A percentile compares a stretch with the other conserved stretches of the same genome.
phyloP scores from a whole-genome alignment of 2,329 filamentous ascomycete genomes.

The Trichophaea hybrida region DNA sequence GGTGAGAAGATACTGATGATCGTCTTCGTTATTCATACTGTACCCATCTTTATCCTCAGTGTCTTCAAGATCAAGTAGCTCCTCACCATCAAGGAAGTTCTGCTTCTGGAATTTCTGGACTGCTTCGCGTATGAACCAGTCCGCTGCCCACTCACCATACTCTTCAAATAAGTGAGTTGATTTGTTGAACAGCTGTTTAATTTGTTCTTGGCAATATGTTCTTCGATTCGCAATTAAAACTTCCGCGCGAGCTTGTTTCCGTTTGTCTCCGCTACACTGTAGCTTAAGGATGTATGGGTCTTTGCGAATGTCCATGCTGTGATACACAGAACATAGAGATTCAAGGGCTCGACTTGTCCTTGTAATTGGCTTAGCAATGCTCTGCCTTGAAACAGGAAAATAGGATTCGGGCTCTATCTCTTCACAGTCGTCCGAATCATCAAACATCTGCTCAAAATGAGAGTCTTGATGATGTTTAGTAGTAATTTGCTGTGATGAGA shows the following conservation, averaged over 20 bases:
- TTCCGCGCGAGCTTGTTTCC: constrained; percentile 11
- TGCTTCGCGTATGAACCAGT: constrained; percentile 47
- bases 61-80: background rate
- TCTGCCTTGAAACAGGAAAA: too few species aligned
- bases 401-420: too few species aligned
- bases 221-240: constrained; percentile 33
- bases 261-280: constrained; percentile 28
- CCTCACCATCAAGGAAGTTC: constrained; percentile 23
- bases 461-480: too few species aligned
- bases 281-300: constrained; percentile 48
- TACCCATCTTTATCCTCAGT: constrained; percentile 18
- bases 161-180: constrained; percentile 40
- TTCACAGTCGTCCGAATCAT: too few species aligned
- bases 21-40: constrained; percentile 34
- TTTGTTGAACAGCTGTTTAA: constrained; percentile 42
- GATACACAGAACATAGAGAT: constrained; percentile 34
- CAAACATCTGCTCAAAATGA: too few species aligned
- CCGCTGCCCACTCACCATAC: constrained; percentile 54
- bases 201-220: constrained; percentile 42
- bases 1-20: constrained; percentile 43
- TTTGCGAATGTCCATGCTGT: constrained; percentile 40
- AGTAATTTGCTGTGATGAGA: background rate
- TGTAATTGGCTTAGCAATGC: background rate
- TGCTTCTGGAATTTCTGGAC: constrained; percentile 31
- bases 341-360: constrained; percentile 31